phyloP scores from a whole-genome alignment of 352 stramenopile genomes.

The Pythium brassicae region DNA sequence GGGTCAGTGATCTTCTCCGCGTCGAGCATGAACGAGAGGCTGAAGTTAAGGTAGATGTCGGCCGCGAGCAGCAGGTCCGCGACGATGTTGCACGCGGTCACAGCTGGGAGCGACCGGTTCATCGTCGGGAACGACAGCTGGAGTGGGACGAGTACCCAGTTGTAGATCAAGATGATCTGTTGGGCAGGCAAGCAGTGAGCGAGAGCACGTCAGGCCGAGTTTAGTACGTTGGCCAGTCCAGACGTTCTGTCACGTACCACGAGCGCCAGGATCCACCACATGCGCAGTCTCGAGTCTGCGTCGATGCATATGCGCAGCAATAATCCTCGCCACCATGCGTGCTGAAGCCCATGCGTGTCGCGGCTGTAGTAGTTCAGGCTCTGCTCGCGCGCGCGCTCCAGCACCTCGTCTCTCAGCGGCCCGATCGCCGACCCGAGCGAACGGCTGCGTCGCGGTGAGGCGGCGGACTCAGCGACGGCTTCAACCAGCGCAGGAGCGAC shows the following conservation, averaged over 20 bases:
- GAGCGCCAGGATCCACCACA: slow-evolving; percentile 48
- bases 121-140: slow-evolving; percentile 49
- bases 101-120: slow-evolving; percentile 23
- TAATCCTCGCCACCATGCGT: slow-evolving; percentile 11
- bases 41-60: slow-evolving; percentile 59
- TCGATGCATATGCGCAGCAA: slow-evolving; percentile 37
- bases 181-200: not conserved
- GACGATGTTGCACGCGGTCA: slow-evolving; percentile 22
- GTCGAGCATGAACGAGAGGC: slow-evolving; percentile 41
- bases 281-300: slow-evolving; percentile 32
- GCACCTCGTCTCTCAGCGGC: not conserved
- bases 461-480: not conserved
- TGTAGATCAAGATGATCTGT: slow-evolving; percentile 20
- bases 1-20: slow-evolving; percentile 53
- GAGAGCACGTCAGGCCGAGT: not conserved
- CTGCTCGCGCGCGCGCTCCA: not conserved
- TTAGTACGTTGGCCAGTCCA: too few species aligned
- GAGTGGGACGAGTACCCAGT: slow-evolving; percentile 48
- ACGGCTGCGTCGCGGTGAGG: too few species aligned
- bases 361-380: slow-evolving; percentile 10
- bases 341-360: not conserved
- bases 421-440: not conserved
- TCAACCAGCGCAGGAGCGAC: slow-evolving; percentile 6
- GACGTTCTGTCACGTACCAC: slow-evolving; percentile 11
- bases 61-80: slow-evolving; percentile 25